These are phyloP conservation scores for Porphyrellus sp. DNA, from an alignment of 1,284 basidiomycete genomes.

Conservation along the genomic window DNA sequence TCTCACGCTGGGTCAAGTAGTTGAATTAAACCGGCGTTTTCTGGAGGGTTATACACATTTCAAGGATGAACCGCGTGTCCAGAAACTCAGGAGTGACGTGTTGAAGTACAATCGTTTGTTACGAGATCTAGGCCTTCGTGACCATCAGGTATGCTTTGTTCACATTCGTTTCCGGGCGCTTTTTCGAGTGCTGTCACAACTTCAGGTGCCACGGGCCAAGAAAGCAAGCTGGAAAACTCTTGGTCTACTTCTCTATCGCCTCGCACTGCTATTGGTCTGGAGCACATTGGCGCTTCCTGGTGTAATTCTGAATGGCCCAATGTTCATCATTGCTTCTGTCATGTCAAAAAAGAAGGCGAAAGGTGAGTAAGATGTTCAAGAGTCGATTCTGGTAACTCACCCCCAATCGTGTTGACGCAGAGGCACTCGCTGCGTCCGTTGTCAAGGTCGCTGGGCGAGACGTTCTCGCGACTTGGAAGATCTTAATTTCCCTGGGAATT, in stretches of 20 bases:
- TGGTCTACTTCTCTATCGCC: conserved; percentile 82
- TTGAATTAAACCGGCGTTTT: conserved; percentile 93
- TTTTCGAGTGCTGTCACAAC: background rate
- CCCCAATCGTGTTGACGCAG: conserved; percentile 42
- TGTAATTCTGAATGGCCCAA: conserved; percentile 91
- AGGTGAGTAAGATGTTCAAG: conserved; percentile 46
- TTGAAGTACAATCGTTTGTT: conserved; percentile 91
- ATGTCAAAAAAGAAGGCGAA: conserved; percentile 90
- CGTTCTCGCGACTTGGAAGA: conserved; percentile 97
- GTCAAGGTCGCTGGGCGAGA: conserved; percentile 96
- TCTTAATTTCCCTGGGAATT: conserved; percentile 90
- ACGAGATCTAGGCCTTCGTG: conserved; percentile 91
- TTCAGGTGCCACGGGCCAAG: conserved; percentile 75
- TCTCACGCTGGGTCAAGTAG: conserved; percentile 92
- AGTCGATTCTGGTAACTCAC: conserved; percentile 2
- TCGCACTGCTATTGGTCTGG: conserved; percentile 83
- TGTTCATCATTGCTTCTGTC: conserved; percentile 90
- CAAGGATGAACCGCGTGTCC: conserved; percentile 90
- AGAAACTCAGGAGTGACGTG: conserved; percentile 81
- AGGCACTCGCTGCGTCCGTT: conserved; percentile 93
- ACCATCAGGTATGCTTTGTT: conserved; percentile 81
- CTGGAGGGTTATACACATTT: conserved; percentile 93
- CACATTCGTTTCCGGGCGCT: background rate
- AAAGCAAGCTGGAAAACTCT: conserved; percentile 87
- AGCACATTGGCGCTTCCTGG: conserved; percentile 87